A percentile compares a stretch with the other conserved stretches of the same genome.
phyloP scores from a whole-genome alignment of 2,329 filamentous ascomycete genomes.

The Claviceps pazoutovae region DNA sequence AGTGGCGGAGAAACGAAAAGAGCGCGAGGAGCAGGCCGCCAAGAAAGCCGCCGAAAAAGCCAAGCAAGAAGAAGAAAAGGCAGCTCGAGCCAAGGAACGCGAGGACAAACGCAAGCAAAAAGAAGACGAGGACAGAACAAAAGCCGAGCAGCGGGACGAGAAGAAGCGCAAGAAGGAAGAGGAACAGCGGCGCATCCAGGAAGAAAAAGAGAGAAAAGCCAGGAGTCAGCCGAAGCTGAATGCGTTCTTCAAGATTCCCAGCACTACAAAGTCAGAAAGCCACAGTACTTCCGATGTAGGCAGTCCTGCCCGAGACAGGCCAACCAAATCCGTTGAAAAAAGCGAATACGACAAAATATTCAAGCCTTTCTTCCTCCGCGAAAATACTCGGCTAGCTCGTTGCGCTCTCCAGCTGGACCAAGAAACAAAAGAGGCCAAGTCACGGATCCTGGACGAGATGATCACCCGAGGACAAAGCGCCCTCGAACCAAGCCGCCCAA shows the following conservation, averaged over 20 bases:
- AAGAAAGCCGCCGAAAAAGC: constrained; percentile 14
- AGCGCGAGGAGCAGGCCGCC: constrained; percentile 18
- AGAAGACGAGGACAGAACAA: constrained; percentile 25
- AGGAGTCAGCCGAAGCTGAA: constrained; percentile 32
- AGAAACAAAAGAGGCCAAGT: constrained; percentile 38
- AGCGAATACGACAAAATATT: constrained; percentile 58
- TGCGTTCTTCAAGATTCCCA: constrained; percentile 27
- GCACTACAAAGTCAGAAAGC: constrained; percentile 26
- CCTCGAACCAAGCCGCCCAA: constrained; percentile 17
- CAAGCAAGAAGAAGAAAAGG: constrained; percentile 26
- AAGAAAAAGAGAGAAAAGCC: constrained; percentile 36
- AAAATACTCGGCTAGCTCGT: constrained; percentile 57
- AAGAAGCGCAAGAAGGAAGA: constrained; percentile 39
- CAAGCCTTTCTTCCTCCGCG: constrained; percentile 66
- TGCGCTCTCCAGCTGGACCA: constrained; percentile 43
- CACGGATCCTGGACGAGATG: constrained; percentile 37
- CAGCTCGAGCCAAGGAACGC: constrained; percentile 22
- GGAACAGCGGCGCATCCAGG: constrained; percentile 23
- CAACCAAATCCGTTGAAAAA: constrained; percentile 13
- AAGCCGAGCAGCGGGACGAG: constrained; percentile 28
- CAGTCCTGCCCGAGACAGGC: constrained; percentile 16
- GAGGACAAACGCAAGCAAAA: constrained; percentile 27
- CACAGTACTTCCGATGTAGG: constrained; percentile 17
- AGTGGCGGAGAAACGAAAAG: constrained; percentile 20
- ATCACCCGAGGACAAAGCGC: constrained; percentile 33